Base-by-base conservation (phyloP, 2,329 filamentous ascomycete species). In the Chrysoporthe cubensis region DNA sequence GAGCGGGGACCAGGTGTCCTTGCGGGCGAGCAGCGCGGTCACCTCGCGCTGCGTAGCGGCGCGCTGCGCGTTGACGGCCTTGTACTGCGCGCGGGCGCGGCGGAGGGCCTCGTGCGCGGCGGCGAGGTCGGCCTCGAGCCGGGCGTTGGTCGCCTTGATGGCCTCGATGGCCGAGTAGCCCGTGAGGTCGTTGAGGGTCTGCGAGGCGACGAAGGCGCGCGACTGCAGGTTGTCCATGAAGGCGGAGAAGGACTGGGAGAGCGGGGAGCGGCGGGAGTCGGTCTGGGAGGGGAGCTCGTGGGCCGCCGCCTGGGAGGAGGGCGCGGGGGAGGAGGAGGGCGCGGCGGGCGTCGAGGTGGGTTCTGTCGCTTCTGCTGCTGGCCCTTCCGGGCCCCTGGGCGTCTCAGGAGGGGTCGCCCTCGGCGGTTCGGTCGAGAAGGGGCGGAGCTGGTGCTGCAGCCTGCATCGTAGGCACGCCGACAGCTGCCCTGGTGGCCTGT, bases 41-140 rank as follows among this genome's bases (percentile, higher is more conserved):
- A 98, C 94, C 82, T 99, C 96, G 73, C 96, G 93, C 80, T 98
- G 95, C 1, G 94, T 97, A 18, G 90, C 83, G n/a, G 93, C 91
- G 72, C 96, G 92, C 72, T 91, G 89, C 66, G 90, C 86, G 71
- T 96, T 94, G 43, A 94, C 93, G n/a, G 88, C 85, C 74, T 95
- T 91, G 83, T 98, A 97, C 61, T 85, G 85, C 62, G 87, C 83
- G 71, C 96, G 93, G 21, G 93, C 88, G 44, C 84, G 80, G 69
- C 90, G 90, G 64, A 98, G 91, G 26, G 83, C 84, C 32, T 80
- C 76, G 72, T 93, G 90, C 2, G 91, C 87, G 2, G 80, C 77
- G 26, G 81, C 81, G 42, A 91, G 87, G 50, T 82, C 82, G 11
- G 77, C 71, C 75, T 92, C 91, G 69, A 90, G 91, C 32, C 80